Evolutionary conservation across 768 basidiomycete species (phyloP).

Genomic region (Phaeotremella skinneri): DNA sequence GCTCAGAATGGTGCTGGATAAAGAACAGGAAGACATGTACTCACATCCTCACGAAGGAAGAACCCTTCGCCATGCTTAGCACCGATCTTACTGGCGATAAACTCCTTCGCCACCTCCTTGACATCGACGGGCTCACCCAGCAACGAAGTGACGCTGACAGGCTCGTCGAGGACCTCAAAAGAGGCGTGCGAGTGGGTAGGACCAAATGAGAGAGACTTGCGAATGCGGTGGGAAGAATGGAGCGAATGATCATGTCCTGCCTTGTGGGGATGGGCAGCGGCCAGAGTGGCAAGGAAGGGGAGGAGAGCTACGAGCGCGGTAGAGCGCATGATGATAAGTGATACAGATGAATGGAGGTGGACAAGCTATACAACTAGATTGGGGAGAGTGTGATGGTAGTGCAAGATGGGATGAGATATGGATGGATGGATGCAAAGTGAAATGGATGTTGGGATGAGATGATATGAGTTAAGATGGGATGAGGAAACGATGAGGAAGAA

Average conservation of each 20-base stretch:
- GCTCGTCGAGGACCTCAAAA: slow-evolving; percentile 48
- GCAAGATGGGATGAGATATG: background rate
- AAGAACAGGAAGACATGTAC: slow-evolving; percentile 20
- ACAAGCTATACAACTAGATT: background rate
- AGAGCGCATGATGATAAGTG: slow-evolving; percentile 37
- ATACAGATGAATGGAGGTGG: background rate
- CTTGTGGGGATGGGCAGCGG: slow-evolving; percentile 21
- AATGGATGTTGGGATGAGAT: background rate
- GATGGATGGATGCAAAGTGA: background rate
- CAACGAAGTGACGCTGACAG: slow-evolving; percentile 12
- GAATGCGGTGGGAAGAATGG: slow-evolving; percentile 39
- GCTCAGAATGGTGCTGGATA: background rate
- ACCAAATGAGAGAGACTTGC: slow-evolving; percentile 90
- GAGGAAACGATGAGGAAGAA: too few relatives aligned
- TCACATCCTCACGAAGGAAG: slow-evolving; percentile 51
- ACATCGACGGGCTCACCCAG: slow-evolving; percentile 21
- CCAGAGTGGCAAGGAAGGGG: slow-evolving; percentile 43
- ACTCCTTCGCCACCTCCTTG: slow-evolving; percentile 31
- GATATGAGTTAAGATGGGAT: background rate
- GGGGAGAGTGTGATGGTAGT: too few relatives aligned
- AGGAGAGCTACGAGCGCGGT: slow-evolving; percentile 46
- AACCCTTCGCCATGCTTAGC: slow-evolving; percentile 30
- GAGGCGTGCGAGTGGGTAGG: slow-evolving; percentile 68
- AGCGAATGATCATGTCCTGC: slow-evolving; percentile 5
- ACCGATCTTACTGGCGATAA: slow-evolving; percentile 24